Base-by-base conservation (phyloP, 495 filamentous ascomycete species). In the Penicillium steckii region DNA sequence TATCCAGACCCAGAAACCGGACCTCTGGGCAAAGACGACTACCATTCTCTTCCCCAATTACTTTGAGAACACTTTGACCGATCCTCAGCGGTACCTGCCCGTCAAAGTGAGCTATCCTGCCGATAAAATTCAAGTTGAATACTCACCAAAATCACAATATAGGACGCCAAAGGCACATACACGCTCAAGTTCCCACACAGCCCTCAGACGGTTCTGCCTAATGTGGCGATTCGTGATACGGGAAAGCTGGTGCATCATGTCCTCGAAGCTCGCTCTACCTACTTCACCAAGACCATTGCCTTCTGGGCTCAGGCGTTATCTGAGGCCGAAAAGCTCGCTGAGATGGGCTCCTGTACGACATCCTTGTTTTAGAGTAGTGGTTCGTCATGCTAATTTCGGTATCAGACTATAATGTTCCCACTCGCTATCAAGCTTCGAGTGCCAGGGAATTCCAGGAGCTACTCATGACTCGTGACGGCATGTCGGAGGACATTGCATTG, bases 31-130 rank as follows among this genome's bases (percentile, higher is more conserved):
- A 3, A 53, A 53, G 40, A 58, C 55, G 8, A 58, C 55, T 3
- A 46, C 44, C 7, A 46, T 58, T 21, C 55, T 58, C 15, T 58
- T 58, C 38, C 55, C 55, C 1, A 58, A 58, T 24, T 58, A 58
- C 32, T 58, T 58, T 38, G 55, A 58, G 17, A 58, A 58, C 30
- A 43, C 32, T 19, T 24, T 58, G 37, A 58, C 49, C 18, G 8
- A 10, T 38, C 55, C 55, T 2, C 32, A 53, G 6, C n/a, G 41
- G 19, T 58, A 58, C 30, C 38, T 58, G 15, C 46, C 52, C 8
- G 33, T 29, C 17, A 33, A 42, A 15, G 52, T 54, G n/a, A 1
- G 52, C 33, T 30, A 2, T 44, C 33, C 32, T 48, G 26, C 32
- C 27, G 2, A 8, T 3, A 3, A 25, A 37, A n/a, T 18, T 24